Base-by-base conservation (phyloP, 1,284 basidiomycete species). In the Naganishia sp. region DNA sequence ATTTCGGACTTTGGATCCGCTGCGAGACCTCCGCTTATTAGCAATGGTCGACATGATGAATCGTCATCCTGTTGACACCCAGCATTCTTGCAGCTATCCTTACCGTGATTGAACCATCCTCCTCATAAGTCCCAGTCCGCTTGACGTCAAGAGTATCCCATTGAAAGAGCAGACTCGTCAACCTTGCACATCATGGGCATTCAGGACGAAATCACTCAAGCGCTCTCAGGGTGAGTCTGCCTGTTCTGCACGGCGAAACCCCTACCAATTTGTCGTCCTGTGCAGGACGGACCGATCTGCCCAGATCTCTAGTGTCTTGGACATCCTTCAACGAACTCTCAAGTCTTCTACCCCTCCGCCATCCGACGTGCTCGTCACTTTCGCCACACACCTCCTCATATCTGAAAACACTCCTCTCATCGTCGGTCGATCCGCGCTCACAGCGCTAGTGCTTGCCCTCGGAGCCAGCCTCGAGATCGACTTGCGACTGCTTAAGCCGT, bases 391-490 rank as follows among this genome's bases (percentile, higher is more conserved):
- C 70, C 75, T 80, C 54, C 74, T 71, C 36, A 73, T 71, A 11
- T 74, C 76, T 6, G 72, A 74, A 0, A 68, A 69, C 9, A 75
- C 77, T 67, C 71, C 77, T 7, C 74, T 77, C 70, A 75, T 76
- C 10, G 75, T 78, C 16, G 78, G 76, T 11, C 70, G 77, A 25
- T 68, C 74, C 36, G 76, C 76, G 7, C 67, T 79, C 6, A 75
- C 74, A 23, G 71, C 72, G 0, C 76, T 72, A 42, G 75, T 78
- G 16, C 57, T 70, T 0, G 72, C 75, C 0, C 68, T 79, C 18
- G 70, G 70, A 33, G 72, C 72, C 1, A 77, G 78, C 4, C 70
- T 69, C 7, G 70, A 70, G 2, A 44, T 63, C 11, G 53, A 65
- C n/a, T 48, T 56, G 3, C 28, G 49, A 6, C 53, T 66, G 9